Base-by-base conservation (phyloP, 169 alveolate genomes). In the Cryptosporidium viatorum region DNA sequence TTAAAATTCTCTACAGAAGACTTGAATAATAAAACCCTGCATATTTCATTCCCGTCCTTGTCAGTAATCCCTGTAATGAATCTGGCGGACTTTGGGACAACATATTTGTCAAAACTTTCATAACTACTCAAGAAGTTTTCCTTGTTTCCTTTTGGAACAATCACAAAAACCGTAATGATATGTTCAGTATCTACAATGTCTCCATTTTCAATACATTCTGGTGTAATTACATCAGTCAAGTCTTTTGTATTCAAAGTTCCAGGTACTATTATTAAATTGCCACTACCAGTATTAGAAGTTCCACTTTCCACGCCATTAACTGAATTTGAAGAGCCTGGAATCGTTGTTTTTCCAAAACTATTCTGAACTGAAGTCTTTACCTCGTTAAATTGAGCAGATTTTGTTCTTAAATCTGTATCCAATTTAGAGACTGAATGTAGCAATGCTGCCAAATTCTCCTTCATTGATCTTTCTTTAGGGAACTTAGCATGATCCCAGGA, bases 401-500 rank as follows among this genome's bases (percentile, higher is more conserved):
- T 93, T 65, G 93, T 92, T 51, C 92, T 95, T 48, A 96, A 85
- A 80, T 94, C 97, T 67, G 91, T 95, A 41, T 92, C 91, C 45
- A 96, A 89, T 60, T 96, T 96, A 35, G 86, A 87, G 55, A 93
- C 93, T 41, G 93, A 91, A 85, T 95, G 95, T 21, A 94, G 86
- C 85, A 96, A 93, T 45, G 94, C 92, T 71, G 94, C 95, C 62
- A 93, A 75, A 51, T 93, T 91, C 48, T 93, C 97, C 85, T 93
- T 92, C 62, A 93, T 71, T 8, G 98, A 92, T 69, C 95, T 84
- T 70, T 93, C 93, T 70, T 95, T 91, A 5, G 98, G 98, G 86
- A 93, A 96, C 70, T 94, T 93, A 23, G 96, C 96, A 87, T 96
- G 97, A 52, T 96, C 97, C 98, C 98, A 96, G 60, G 91, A 89